phyloP scores from a whole-genome alignment of 495 filamentous ascomycete species.

The Neurospora sp. region DNA sequence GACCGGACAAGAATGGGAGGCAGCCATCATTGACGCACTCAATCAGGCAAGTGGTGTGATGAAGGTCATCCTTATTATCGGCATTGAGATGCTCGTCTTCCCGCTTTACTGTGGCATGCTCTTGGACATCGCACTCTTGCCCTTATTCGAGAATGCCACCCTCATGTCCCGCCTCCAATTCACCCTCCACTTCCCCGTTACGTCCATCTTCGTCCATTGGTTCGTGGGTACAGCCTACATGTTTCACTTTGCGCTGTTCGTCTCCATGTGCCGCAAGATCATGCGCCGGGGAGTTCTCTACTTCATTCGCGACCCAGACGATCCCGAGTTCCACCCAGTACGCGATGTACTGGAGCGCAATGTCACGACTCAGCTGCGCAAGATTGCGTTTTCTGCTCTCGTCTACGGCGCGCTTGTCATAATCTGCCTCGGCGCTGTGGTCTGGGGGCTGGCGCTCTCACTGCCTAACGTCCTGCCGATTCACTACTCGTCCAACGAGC shows the following conservation, averaged over 20 bases:
- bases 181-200: constrained; percentile 63
- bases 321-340: constrained; percentile 96
- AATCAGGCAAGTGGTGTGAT: constrained; percentile 91
- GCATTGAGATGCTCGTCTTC: constrained; percentile 97
- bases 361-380: constrained; percentile 85
- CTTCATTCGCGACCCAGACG: constrained; percentile 97
- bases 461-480: constrained; percentile 71
- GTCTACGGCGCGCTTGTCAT: constrained; percentile 93
- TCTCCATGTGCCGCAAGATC: constrained; percentile 98
- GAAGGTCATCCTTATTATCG: constrained; percentile 97
- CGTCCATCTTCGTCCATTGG: constrained; percentile 94
- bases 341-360: constrained; percentile 92
- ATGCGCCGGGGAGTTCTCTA: constrained; percentile 90
- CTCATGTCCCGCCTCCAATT: constrained; percentile 66
- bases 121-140: constrained; percentile 79
- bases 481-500: constrained; percentile 82
- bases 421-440: constrained; percentile 86
- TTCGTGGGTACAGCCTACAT: constrained; percentile 98
- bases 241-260: constrained; percentile 98
- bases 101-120: constrained; percentile 91
- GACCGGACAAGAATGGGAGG: constrained; percentile 63
- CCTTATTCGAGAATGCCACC: constrained; percentile 73
- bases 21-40: constrained; percentile 68
- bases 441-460: constrained; percentile 71
- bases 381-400: constrained; percentile 90